Evolutionary conservation across 345 rosid genomes (phyloP).

Genomic region (Zanthoxylum bungeanum): DNA sequence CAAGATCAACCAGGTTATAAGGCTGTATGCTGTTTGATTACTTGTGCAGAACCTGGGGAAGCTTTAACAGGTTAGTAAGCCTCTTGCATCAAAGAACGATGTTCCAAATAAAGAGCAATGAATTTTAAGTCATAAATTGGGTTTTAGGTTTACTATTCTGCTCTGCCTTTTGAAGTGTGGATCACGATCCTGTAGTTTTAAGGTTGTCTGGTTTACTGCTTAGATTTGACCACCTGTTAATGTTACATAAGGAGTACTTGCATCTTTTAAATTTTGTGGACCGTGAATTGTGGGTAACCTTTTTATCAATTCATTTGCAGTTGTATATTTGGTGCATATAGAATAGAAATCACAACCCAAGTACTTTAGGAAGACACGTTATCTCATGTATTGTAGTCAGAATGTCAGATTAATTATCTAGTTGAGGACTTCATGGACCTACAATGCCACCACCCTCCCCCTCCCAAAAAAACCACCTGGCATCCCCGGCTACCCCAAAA

Average conservation of each 20-base stretch:
- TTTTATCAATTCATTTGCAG: not conserved
- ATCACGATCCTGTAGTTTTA: not conserved
- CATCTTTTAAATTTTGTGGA: not conserved
- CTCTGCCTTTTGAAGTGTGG: not conserved
- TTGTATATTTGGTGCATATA: not conserved
- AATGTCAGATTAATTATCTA: not conserved
- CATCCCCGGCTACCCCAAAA: not conserved
- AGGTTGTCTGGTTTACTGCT: not conserved
- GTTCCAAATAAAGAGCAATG: not conserved
- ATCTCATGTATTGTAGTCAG: not conserved
- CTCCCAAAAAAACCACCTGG: too few species aligned
- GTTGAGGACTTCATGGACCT: not conserved
- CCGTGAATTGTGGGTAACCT: not conserved
- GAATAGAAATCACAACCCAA: not conserved
- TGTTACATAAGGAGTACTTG: not conserved
- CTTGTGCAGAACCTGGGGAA: not conserved
- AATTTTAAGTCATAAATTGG: not conserved
- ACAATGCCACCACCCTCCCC: too few species aligned
- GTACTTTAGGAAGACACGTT: not conserved
- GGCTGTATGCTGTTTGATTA: constrained; percentile 67
- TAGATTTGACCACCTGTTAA: not conserved
- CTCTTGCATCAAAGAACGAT: not conserved
- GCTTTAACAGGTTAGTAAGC: constrained; percentile 5
- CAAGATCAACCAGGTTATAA: constrained; percentile 74
- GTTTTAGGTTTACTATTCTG: too few species aligned